Conservation (phyloP, 2,329 filamentous ascomycete species). For the Aschersonia sp. region DNA sequence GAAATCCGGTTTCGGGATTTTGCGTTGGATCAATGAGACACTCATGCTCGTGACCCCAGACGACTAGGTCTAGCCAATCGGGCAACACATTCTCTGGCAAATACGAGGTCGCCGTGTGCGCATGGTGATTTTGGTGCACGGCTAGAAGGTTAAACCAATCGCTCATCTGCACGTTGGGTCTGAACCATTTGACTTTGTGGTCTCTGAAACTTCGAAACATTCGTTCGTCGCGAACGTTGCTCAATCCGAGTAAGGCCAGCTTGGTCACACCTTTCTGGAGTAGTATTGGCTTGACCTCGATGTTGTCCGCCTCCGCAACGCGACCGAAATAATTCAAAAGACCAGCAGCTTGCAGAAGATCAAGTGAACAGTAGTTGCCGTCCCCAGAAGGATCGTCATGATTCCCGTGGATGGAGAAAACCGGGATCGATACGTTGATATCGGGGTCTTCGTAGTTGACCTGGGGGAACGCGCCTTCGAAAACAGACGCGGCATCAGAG, state of each 20-base stretch:
- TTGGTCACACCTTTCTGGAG: conserved; percentile 91
- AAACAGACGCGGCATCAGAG: conserved; percentile 82
- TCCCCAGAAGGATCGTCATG: conserved; percentile 98
- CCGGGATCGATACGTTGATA: conserved; percentile 92
- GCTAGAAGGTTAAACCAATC: conserved; percentile 96
- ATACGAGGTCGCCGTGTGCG: conserved; percentile 84
- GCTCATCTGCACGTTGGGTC: conserved; percentile 59
- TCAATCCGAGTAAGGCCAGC: conserved; percentile 82
- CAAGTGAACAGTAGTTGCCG: conserved; percentile 79
- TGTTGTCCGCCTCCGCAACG: conserved; percentile 83
- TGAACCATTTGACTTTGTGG: conserved; percentile 85
- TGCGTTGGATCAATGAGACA: conserved; percentile 73
- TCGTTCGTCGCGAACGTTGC: conserved; percentile 90
- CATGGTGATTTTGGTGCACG: conserved; percentile 92
- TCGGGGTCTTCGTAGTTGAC: conserved; percentile 97
- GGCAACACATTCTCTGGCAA: conserved; percentile 88
- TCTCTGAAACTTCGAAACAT: conserved; percentile 89
- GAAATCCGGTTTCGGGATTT: conserved; percentile 80
- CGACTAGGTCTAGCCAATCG: conserved; percentile 75
- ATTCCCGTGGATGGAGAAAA: conserved; percentile 97
- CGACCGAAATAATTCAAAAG: conserved; percentile 93
- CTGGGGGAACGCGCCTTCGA: conserved; percentile 77
- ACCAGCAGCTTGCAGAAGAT: conserved; percentile 80
- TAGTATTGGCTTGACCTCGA: conserved; percentile 78
- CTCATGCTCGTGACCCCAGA: conserved; percentile 98